These are phyloP conservation scores for Oemleria cerasiformis DNA, from an alignment of 306 rosid genomes.

Conservation along the genomic window DNA sequence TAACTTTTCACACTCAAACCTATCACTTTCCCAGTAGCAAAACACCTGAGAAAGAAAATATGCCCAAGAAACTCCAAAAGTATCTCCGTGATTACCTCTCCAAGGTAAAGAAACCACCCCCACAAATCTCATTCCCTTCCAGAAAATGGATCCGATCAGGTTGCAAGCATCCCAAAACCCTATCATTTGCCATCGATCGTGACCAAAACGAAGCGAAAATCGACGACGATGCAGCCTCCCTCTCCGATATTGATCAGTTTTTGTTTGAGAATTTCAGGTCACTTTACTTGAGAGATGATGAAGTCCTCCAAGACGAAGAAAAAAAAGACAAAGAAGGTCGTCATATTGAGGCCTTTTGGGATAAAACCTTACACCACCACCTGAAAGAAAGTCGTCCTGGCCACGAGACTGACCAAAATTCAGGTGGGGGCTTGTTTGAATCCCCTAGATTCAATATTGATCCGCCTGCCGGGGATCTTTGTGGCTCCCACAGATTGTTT, in stretches of 20 bases:
- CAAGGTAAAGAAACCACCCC: constrained; percentile 43
- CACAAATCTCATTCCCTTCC: constrained; percentile 41
- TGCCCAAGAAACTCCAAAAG: constrained; percentile 59
- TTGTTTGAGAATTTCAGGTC: constrained; percentile 77
- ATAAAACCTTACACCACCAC: not conserved
- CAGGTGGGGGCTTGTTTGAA: constrained; percentile 29
- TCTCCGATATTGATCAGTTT: constrained; percentile 62
- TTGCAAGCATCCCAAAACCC: constrained; percentile 63
- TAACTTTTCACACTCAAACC: not conserved
- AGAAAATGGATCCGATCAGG: constrained; percentile 48
- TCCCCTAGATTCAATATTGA: constrained; percentile 34
- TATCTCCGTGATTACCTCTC: constrained; percentile 40
- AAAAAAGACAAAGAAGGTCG: not conserved
- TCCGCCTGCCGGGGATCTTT: constrained; percentile 31
- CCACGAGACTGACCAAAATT: constrained; percentile 3
- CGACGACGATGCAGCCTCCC: constrained; percentile 48
- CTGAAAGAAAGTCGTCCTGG: not conserved
- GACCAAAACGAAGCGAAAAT: constrained; percentile 3
- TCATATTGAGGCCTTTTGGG: not conserved
- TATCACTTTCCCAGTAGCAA: not conserved
- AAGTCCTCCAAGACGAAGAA: not conserved
- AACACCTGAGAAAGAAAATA: constrained; percentile 15
- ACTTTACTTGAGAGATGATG: constrained; percentile 38
- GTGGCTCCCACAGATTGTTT: constrained; percentile 49
- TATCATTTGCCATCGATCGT: constrained; percentile 44